A percentile compares a stretch with the other conserved stretches of the same genome.
These are phyloP conservation scores for Candida khao-thaluensis DNA, from an alignment of 805 yeast species.

Conservation along the genomic window DNA sequence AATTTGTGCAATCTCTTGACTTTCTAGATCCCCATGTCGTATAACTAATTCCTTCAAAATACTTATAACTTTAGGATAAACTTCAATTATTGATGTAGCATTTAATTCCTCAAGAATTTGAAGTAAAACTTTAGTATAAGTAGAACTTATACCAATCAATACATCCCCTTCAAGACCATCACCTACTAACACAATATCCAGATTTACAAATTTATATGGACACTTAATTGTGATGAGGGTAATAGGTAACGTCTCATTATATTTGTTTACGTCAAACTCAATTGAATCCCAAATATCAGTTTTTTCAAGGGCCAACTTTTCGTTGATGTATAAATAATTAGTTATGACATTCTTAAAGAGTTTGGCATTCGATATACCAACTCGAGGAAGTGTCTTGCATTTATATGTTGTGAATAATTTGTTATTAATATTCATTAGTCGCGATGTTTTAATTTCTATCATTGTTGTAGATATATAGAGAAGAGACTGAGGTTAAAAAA, in stretches of 20 bases:
- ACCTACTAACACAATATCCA: constrained; percentile 5
- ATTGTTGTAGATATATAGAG: too few species aligned
- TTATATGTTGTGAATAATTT: constrained; percentile 4
- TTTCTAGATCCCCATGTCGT: too few species aligned
- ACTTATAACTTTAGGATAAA: neutral
- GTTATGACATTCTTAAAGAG: constrained; percentile 4
- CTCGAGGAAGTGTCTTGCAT: neutral
- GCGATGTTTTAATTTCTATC: too few species aligned
- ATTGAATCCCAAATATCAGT: constrained; percentile 3
- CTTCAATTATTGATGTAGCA: neutral
- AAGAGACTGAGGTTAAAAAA: too few species aligned
- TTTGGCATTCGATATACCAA: neutral
- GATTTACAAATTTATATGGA: constrained; percentile 1
- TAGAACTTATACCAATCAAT: constrained; percentile 4
- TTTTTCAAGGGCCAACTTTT: constrained; percentile 4
- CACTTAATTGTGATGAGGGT: constrained; percentile 1
- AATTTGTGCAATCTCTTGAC: too few species aligned
- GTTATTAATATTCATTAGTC: constrained; percentile 1
- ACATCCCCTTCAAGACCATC: neutral
- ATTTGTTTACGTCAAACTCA: neutral
- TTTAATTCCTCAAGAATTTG: constrained; percentile 6
- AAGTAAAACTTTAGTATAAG: constrained; percentile 1
- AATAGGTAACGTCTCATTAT: neutral
- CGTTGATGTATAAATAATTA: constrained; percentile 6
- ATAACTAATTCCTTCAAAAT: constrained; percentile 1